Percentiles rank a stretch among this genome's conserved stretches.
These are phyloP conservation scores for Amanita thiersii DNA, from an alignment of 768 basidiomycete genomes.

Conservation along the genomic window DNA sequence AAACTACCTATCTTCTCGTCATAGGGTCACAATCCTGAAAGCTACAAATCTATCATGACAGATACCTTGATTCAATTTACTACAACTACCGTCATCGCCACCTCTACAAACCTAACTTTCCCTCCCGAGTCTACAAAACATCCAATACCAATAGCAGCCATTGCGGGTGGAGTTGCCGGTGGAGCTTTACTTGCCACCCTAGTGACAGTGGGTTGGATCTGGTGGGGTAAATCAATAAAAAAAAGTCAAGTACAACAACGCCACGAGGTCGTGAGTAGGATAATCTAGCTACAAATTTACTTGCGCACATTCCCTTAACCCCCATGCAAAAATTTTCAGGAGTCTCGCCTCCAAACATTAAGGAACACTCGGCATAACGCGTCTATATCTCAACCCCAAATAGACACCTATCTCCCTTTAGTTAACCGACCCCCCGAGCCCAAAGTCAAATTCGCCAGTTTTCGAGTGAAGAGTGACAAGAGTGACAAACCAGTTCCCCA, in stretches of 20 bases:
- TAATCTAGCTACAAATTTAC: background rate
- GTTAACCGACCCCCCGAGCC: conserved; percentile 19
- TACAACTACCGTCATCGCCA: conserved; percentile 2
- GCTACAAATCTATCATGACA: conserved; percentile 1
- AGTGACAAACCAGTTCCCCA: conserved; percentile 28
- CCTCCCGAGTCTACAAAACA: conserved; percentile 9
- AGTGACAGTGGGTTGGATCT: conserved; percentile 34
- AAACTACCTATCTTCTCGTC: no score
- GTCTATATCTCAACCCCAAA: conserved; percentile 16
- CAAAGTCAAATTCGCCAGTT: conserved; percentile 32
- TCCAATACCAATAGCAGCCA: conserved; percentile 36
- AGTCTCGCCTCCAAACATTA: conserved; percentile 19
- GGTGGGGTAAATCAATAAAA: conserved; percentile 36
- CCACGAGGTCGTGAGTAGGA: conserved; percentile 16
- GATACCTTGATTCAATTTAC: conserved; percentile 9
- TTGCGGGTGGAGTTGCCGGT: conserved; percentile 40
- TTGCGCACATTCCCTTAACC: background rate
- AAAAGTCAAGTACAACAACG: conserved; percentile 22
- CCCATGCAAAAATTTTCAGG: conserved; percentile 13
- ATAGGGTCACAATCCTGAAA: no score
- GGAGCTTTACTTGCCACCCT: conserved; percentile 39
- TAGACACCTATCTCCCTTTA: conserved; percentile 20
- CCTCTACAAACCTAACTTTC: conserved; percentile 3
- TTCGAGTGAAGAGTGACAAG: conserved; percentile 13
- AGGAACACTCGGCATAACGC: conserved; percentile 38